Base-by-base conservation (phyloP, 1,284 basidiomycete species). In the Ceratobasidium sp. region DNA sequence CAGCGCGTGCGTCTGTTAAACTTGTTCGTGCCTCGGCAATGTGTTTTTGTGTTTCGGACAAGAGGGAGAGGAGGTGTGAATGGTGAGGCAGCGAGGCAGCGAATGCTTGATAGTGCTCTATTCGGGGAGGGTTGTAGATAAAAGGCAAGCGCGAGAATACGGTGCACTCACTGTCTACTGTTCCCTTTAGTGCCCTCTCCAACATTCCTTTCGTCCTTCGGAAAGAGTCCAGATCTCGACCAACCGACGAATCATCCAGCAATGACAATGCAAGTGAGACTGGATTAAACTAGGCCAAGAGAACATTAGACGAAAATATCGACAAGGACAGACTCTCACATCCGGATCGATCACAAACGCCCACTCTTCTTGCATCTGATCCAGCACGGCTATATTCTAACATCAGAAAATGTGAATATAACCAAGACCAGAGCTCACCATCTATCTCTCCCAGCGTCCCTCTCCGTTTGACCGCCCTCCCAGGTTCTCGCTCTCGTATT, bases 21-120 rank as follows among this genome's bases (percentile, higher is more conserved):
- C 88, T 82, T 18, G 85, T 82, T 55, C 92, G 88, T n/a, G 93
- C 88, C 48, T 87, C 86, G 48, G 86, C 83, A 53, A 94, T 87
- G 77, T 96, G 91, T 1, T 82, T 81, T 80, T 94, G 92, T 1
- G 92, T 88, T 34, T 87, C 85, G 10, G 83, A 84, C 2, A 97
- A 84, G 71, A 93, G 89, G 60, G 82, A 86, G 46, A 94, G 77
- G 21, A 97, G 84, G 14, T 89, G 86, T 3, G 92, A 86, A 79
- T 98, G 96, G 74, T 94, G 93, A 1, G 95, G 93, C 12, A 98
- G 84, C 0, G 94, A 90, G 34, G 93, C 90, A 41, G 94, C 94
- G 80, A 97, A 98, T 0, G 94, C 90, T 81, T 96, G 90, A 78
- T 96, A 97, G 78, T 97, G 91, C 76, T 91, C 91, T 90, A 82